Percentiles rank a stretch among this genome's conserved stretches.
Evolutionary conservation across 257 asterid genomes (phyloP).

Genomic region (Solanum bukasovii): DNA sequence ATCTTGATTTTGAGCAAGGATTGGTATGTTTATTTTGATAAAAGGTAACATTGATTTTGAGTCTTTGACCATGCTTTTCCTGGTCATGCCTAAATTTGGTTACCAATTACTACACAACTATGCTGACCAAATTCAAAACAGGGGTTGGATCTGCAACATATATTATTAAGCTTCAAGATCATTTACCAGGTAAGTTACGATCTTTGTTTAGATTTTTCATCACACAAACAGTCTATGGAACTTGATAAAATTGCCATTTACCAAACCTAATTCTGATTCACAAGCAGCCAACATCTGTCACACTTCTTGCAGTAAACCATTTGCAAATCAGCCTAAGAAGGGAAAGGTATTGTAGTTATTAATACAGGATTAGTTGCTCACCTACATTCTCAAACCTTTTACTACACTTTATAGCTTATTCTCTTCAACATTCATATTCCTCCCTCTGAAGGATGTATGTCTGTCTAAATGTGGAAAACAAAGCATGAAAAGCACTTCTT

Average conservation of each 20-base stretch:
- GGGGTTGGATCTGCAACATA: constrained; percentile 95
- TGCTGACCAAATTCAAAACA: constrained; percentile 51
- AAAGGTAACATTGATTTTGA: neutral
- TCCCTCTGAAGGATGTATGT: neutral
- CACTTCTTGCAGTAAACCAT: constrained; percentile 51
- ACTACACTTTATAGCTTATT: neutral
- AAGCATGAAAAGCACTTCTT: neutral
- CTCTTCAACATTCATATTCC: neutral
- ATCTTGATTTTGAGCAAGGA: constrained; percentile 68
- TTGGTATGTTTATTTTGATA: constrained; percentile 34
- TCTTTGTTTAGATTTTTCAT: neutral
- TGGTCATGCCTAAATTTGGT: constrained; percentile 87
- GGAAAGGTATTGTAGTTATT: neutral
- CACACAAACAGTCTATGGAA: neutral
- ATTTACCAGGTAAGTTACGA: constrained; percentile 46
- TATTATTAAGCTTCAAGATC: constrained; percentile 49
- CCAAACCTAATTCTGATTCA: constrained; percentile 14
- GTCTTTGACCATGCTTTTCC: neutral
- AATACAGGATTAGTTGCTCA: neutral
- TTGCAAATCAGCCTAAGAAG: neutral
- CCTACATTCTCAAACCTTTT: neutral
- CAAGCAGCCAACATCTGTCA: constrained; percentile 50
- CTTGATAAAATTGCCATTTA: neutral
- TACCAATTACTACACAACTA: constrained; percentile 75
- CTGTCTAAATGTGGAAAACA: neutral